Base-by-base conservation (phyloP, 176 grass and related monocot species). In the Zea luxurians region DNA sequence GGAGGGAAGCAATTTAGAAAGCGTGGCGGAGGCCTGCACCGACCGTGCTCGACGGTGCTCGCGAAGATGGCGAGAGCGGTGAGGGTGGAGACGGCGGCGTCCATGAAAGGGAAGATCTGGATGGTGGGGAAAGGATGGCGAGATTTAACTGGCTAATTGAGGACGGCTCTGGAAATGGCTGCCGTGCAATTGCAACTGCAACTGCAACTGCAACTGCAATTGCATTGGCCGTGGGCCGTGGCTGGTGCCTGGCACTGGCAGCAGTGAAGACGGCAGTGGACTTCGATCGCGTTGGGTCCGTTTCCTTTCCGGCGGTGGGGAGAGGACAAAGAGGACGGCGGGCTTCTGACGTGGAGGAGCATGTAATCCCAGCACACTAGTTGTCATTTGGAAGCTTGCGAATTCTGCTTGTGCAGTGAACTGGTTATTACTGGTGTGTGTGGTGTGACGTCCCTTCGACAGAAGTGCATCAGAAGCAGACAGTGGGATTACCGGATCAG, bases 61-160 rank as follows among this genome's bases (percentile, higher is more conserved):
- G 44, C 44, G 69, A 88, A 88, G 75, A 88, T 34, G 80, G 86
- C 75, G 69, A 88, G 80, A 53, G 86, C 68, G 68, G 80, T 83
- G 69, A 88, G 75, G 15, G 75, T 83, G 80, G 86, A 63, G 61
- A 72, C 74, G 37, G 69, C 60, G 80, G 69, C 52, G 86, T 83
- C 86, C 86, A 88, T 87, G 50, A 42, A 10, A 50, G 15, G 13
- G 13, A 18, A 6, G 16, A 4, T 2, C 55, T 48, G 16, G 6
- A 2, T 6, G 7, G 21, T 42, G 4, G 61, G 8, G 43, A 6
- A 44, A 17, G 27, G 2, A 8, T 5, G 44, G 6, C 9, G 9
- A 72, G 58, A 54, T 48, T 48, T 42, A 46, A 20, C 63, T 73
- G 59, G 48, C 11, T 55, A 61, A 9, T 59, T 40, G 16, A 34